Evolutionary conservation across 2,329 filamentous ascomycete genomes (phyloP).

Genomic region (Calycina herbarum): DNA sequence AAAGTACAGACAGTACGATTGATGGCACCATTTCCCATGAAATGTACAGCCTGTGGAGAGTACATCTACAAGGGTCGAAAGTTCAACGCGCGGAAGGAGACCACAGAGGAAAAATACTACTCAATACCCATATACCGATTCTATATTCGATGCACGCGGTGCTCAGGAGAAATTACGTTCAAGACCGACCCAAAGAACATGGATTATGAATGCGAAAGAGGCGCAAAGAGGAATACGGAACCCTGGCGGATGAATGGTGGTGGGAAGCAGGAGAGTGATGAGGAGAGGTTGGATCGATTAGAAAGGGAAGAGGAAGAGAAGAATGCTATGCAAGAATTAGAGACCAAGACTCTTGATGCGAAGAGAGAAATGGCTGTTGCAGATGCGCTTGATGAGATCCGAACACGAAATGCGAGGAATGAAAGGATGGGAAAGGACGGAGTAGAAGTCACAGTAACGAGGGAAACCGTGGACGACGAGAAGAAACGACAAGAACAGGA

Average conservation of each 20-base stretch:
- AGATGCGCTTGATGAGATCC: constrained; percentile 92
- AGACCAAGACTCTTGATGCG: constrained; percentile 89
- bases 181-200: constrained; percentile 93
- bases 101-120: constrained; percentile 86
- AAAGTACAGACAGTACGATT: constrained; percentile 84
- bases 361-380: constrained; percentile 96
- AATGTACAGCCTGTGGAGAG: constrained; percentile 67
- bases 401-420: constrained; percentile 84
- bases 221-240: constrained; percentile 91
- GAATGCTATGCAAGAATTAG: constrained; percentile 93
- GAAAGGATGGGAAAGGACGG: constrained; percentile 73
- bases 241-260: constrained; percentile 68
- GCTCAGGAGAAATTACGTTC: constrained; percentile 85
- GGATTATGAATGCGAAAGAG: constrained; percentile 78
- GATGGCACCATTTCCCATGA: constrained; percentile 86
- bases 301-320: constrained; percentile 78
- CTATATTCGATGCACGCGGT: constrained; percentile 87
- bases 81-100: constrained; percentile 95
- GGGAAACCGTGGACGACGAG: constrained; percentile 57
- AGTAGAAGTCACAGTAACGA: constrained; percentile 57
- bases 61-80: constrained; percentile 93
- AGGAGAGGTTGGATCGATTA: constrained; percentile 80
- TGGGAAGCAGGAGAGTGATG: constrained; percentile 74
- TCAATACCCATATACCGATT: constrained; percentile 86
- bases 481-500: constrained; percentile 71